Evolutionary conservation across 2,329 filamentous ascomycete genomes (phyloP), one percentile per base, ranked within the genome.

Genomic region (Trichoderma sp.): DNA sequence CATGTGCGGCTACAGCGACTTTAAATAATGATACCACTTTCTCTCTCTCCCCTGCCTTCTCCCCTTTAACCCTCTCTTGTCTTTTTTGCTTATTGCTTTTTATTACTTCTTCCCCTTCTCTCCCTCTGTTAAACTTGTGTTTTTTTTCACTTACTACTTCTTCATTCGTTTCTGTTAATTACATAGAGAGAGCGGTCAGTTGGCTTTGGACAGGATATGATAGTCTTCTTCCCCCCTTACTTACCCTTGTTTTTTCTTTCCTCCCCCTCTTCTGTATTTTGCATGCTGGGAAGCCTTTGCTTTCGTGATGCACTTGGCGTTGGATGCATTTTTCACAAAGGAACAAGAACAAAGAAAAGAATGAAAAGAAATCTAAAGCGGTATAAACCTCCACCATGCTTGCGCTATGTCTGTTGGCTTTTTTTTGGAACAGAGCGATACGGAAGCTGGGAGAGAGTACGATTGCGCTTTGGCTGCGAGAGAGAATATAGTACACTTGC

Each of bases 151-250:
- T 4, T 62, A 53, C 18, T 21, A 11, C 39, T 64, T 57, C 12
- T 58, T 32, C 34, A 30, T 65, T 72, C 39, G 57, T 61, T 72
- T 64, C 30, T 64, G 62, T 51, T 60, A 73, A 62, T 68, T 53
- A 67, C 53, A 60, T 72, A 57, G 62, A 71, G 63, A 60, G 56
- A 36, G 71, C 65, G 65, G 24, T 34, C 61, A 67, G 71, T 47
- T 47, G 34, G 28, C 47, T 70, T 30, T 43, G 57, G 67, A 43
- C 57, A 73, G 71, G 71, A 75, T 72, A 72, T 63, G 68, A 56
- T 47, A 8, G 26, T 58, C 28, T 30, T 70, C 26, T 61, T 43
- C 24, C 24, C n/a, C 51, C n/a, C 15, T 4, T 15, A 4, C 24
- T 4, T 14, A 4, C 24, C 12, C n/a, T 30, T 67, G 18, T 36